Conservation (phyloP, 768 basidiomycete species). For the Tylopilus sp. region DNA sequence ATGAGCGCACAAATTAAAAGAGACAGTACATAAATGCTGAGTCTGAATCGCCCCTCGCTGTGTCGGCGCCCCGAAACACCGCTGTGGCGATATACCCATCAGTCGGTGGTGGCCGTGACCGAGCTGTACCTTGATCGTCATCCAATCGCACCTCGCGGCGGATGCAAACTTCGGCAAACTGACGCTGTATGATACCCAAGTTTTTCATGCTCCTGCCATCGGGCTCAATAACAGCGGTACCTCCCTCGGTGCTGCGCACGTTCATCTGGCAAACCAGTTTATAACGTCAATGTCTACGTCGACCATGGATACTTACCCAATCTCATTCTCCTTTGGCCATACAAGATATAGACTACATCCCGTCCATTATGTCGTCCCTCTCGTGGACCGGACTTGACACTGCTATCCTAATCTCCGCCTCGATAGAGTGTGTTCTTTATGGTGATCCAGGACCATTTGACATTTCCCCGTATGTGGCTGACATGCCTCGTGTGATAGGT, state of each 20-base stretch:
- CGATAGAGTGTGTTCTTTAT: constrained; percentile 21
- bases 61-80: constrained; percentile 1
- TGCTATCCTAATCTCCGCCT: constrained; percentile 16
- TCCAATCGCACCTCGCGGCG: not conserved
- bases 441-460: constrained; percentile 4
- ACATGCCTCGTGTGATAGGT: constrained; percentile 6
- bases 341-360: not conserved
- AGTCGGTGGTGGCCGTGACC: not conserved
- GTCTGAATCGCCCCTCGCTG: too few relatives aligned
- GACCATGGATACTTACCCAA: not conserved
- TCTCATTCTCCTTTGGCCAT: not conserved
- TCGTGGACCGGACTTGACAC: constrained; percentile 7
- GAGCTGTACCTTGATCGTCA: not conserved
- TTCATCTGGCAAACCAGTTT: not conserved
- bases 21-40: not conserved
- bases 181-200: not conserved
- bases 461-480: not conserved
- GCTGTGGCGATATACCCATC: not conserved
- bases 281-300: not conserved
- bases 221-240: not conserved
- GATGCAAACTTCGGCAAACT: not conserved
- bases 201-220: not conserved
- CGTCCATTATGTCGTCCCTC: constrained; percentile 1
- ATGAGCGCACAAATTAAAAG: not conserved
- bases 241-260: not conserved